Evolutionary conservation across 2,329 filamentous ascomycete species (phyloP).

Genomic region (Trichocomaceae sp.): DNA sequence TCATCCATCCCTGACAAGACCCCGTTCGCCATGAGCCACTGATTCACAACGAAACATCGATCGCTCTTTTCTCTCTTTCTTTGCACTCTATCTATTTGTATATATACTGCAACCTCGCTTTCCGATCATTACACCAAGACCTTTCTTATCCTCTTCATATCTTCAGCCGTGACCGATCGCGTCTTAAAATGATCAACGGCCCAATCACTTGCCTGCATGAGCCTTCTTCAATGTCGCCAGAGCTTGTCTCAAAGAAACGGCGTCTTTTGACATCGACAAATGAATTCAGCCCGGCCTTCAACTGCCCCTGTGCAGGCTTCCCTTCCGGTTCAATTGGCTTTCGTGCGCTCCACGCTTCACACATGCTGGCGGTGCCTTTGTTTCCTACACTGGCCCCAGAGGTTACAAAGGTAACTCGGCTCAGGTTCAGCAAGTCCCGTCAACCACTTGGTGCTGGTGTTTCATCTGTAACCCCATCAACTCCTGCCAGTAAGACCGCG

Average conservation of each 20-base stretch:
- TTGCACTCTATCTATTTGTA: constrained; percentile 4
- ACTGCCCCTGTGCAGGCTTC: not conserved
- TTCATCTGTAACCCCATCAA: constrained; percentile 12
- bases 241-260: not conserved
- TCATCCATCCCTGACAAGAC: not conserved
- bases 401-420: not conserved
- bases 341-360: constrained; percentile 6
- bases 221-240: not conserved
- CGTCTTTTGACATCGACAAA: constrained; percentile 2
- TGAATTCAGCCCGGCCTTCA: not conserved
- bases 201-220: constrained; percentile 2
- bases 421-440: constrained; percentile 1
- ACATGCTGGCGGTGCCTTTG: constrained; percentile 9
- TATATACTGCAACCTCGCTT: not conserved
- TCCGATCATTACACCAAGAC: not conserved
- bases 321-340: constrained; percentile 2
- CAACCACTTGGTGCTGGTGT: constrained; percentile 7
- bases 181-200: constrained; percentile 4
- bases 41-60: not conserved
- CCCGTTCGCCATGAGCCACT: not conserved
- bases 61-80: constrained; percentile 2
- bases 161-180: not conserved
- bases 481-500: not conserved
- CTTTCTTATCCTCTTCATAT: not conserved
- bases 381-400: constrained; percentile 11